Percentiles rank a stretch among this genome's conserved stretches.
phyloP scores from a whole-genome alignment of 2,329 filamentous ascomycete species.

The Alternaria panax region DNA sequence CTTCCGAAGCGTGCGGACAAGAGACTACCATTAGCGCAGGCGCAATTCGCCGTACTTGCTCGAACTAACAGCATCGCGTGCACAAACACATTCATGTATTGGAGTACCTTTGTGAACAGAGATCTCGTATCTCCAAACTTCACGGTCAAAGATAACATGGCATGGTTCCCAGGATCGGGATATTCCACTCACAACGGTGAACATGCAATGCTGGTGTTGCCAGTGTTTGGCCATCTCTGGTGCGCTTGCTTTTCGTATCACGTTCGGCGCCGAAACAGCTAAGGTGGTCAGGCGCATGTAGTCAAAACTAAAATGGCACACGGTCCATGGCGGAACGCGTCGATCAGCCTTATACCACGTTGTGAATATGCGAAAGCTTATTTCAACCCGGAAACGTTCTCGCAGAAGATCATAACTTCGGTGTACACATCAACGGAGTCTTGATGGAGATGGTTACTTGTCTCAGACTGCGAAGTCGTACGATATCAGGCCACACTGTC shows the following conservation, averaged over 20 bases:
- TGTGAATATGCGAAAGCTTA: constrained; percentile 9
- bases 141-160: neutral
- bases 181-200: constrained; percentile 2
- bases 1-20: neutral
- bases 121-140: neutral
- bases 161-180: neutral
- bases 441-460: neutral
- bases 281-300: neutral
- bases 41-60: neutral
- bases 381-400: neutral
- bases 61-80: neutral
- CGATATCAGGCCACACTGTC: neutral
- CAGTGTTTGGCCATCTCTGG: constrained; percentile 6
- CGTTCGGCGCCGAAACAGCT: constrained; percentile 10
- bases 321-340: constrained; percentile 8
- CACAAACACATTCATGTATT: neutral
- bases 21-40: neutral
- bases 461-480: neutral
- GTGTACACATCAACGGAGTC: neutral
- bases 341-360: constrained; percentile 10
- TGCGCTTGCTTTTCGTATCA: constrained; percentile 10
- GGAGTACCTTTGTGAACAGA: neutral
- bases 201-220: constrained; percentile 1
- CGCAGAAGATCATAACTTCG: neutral
- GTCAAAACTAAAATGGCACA: constrained; percentile 3